Evolutionary conservation across 2,329 filamentous ascomycete genomes (phyloP).

Genomic region (Penicillium sp.): DNA sequence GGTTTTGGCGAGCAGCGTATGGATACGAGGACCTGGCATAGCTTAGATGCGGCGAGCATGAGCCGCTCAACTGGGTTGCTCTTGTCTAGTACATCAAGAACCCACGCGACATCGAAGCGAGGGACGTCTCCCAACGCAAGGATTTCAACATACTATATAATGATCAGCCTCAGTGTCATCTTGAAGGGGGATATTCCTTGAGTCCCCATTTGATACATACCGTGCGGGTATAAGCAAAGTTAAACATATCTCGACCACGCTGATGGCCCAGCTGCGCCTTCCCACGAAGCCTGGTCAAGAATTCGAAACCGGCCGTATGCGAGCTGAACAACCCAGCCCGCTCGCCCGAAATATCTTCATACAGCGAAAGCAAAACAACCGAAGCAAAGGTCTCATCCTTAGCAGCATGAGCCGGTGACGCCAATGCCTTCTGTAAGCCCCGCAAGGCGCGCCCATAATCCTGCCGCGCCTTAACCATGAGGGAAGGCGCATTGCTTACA

Average conservation of each 20-base stretch:
- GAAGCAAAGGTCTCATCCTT: constrained; percentile 41
- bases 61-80: constrained; percentile 34
- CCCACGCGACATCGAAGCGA: constrained; percentile 31
- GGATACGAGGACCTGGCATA: constrained; percentile 31
- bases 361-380: constrained; percentile 38
- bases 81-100: constrained; percentile 27
- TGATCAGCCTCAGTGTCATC: constrained; percentile 1
- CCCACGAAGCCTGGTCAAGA: constrained; percentile 37
- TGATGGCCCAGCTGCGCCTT: constrained; percentile 30
- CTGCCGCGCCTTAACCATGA: constrained; percentile 31
- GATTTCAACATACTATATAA: constrained; percentile 35
- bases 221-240: constrained; percentile 38
- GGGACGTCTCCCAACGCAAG: constrained; percentile 35
- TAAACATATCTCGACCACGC: constrained; percentile 38
- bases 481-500: constrained; percentile 25
- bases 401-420: constrained; percentile 30
- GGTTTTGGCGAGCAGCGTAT: constrained; percentile 18
- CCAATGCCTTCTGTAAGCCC: constrained; percentile 30
- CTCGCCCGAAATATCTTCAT: constrained; percentile 42
- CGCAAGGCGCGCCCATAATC: constrained; percentile 35
- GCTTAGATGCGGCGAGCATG: constrained; percentile 32
- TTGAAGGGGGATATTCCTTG: no score
- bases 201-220: constrained; percentile 22
- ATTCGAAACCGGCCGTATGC: constrained; percentile 38
- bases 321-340: constrained; percentile 37